These are phyloP conservation scores for Petasospora rhodanensis DNA, from an alignment of 1,139 yeast species.

Conservation along the genomic window DNA sequence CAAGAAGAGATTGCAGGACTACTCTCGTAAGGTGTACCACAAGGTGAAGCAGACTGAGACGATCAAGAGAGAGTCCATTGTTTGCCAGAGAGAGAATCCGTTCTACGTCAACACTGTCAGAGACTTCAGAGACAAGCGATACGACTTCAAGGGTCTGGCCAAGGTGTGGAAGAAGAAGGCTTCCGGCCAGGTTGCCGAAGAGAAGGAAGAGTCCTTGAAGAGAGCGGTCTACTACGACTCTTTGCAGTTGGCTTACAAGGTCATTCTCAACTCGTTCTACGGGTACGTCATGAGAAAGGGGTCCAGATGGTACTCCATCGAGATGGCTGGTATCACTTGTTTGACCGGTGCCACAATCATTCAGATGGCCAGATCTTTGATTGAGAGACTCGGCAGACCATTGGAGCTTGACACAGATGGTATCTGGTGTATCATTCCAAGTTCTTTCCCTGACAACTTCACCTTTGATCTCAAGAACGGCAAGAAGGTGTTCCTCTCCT, in stretches of 20 bases:
- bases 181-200: slow-evolving; percentile 47
- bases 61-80: slow-evolving; percentile 85
- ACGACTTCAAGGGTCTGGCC: slow-evolving; percentile 90
- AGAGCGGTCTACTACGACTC: slow-evolving; percentile 95
- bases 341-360: slow-evolving; percentile 96
- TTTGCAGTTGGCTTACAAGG: slow-evolving; percentile 93
- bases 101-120: slow-evolving; percentile 94
- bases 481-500: slow-evolving; percentile 70
- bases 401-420: slow-evolving; percentile 98
- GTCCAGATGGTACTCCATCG: slow-evolving; percentile 98
- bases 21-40: slow-evolving; percentile 81
- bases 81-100: slow-evolving; percentile 97
- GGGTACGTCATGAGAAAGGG: slow-evolving; percentile 99
- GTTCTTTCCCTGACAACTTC: slow-evolving; percentile 88
- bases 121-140: slow-evolving; percentile 91
- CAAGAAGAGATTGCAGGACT: slow-evolving; percentile 78
- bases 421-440: slow-evolving; percentile 97
- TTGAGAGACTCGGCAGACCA: slow-evolving; percentile 94
- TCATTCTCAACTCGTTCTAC: slow-evolving; percentile 91
- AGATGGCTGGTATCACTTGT: slow-evolving; percentile 99
- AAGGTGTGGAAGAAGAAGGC: slow-evolving; percentile 91
- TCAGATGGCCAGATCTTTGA: slow-evolving; percentile 91
- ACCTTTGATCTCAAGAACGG: slow-evolving; percentile 71
- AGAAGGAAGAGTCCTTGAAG: slow-evolving; percentile 81
- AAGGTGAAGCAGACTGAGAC: slow-evolving; percentile 78